Evolutionary conservation across 345 rosid genomes (phyloP).

Genomic region (Gossypioides kirkii): DNA sequence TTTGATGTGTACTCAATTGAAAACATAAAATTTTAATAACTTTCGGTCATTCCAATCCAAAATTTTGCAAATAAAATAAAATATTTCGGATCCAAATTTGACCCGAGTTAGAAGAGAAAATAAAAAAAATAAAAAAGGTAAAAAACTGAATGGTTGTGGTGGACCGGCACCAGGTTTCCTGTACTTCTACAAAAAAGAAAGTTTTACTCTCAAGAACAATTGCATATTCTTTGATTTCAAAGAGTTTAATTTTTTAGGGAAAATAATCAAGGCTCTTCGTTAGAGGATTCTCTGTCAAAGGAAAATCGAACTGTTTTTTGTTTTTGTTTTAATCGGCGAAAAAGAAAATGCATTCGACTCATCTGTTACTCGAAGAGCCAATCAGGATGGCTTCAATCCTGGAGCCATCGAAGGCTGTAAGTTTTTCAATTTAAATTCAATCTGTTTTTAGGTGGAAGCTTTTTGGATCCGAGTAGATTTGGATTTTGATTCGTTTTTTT

Average conservation of each 20-base stretch:
- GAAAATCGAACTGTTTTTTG: neutral
- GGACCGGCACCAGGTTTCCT: neutral
- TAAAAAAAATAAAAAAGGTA: neutral
- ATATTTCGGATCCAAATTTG: neutral
- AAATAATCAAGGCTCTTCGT: neutral
- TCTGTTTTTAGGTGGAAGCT: neutral
- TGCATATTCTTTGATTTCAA: conserved; percentile 21
- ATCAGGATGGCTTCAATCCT: conserved; percentile 98
- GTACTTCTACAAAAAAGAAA: neutral
- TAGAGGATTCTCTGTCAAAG: conserved; percentile 1
- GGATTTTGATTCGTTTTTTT: conserved; percentile 3
- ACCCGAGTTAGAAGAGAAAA: no score
- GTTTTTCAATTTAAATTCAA: conserved; percentile 14
- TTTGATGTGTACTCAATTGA: no score
- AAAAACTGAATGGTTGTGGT: neutral
- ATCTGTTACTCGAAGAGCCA: conserved; percentile 96
- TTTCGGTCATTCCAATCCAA: no score
- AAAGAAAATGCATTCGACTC: conserved; percentile 77
- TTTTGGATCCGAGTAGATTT: conserved; percentile 4
- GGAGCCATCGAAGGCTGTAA: conserved; percentile 89
- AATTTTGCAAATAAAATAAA: no score
- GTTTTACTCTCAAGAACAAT: neutral
- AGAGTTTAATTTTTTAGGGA: no score
- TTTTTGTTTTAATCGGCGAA: conserved; percentile 9
- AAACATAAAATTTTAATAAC: no score